These are phyloP conservation scores for Hanseniaspora nectarophila DNA, from an alignment of 805 yeast genomes.

Conservation along the genomic window DNA sequence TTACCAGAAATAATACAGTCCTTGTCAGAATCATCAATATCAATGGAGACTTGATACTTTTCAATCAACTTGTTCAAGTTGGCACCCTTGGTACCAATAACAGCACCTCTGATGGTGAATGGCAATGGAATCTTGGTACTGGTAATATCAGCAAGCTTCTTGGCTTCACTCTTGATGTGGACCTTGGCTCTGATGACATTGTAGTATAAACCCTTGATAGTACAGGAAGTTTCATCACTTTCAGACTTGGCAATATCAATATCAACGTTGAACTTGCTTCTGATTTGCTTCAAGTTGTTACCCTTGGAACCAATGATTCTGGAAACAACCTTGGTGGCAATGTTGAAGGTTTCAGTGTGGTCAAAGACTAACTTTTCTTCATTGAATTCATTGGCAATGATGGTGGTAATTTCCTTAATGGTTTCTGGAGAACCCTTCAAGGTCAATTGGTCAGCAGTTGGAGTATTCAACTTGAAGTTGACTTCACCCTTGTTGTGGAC, in stretches of 20 bases:
- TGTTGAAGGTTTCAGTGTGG: conserved; percentile 35
- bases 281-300: conserved; percentile 50
- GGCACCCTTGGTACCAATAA: conserved; percentile 75
- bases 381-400: conserved; percentile 24
- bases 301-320: conserved; percentile 89
- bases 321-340: conserved; percentile 58
- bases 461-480: conserved; percentile 39
- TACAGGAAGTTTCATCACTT: conserved; percentile 36
- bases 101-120: conserved; percentile 59
- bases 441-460: conserved; percentile 42
- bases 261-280: conserved; percentile 62
- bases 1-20: conserved; percentile 70
- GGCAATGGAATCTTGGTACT: conserved; percentile 58
- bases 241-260: conserved; percentile 52
- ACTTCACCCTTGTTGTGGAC: conserved; percentile 28
- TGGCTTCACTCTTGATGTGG: conserved; percentile 46
- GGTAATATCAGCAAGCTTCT: conserved; percentile 73
- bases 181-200: conserved; percentile 63
- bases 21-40: conserved; percentile 60
- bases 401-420: conserved; percentile 36
- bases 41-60: conserved; percentile 69
- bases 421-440: conserved; percentile 61
- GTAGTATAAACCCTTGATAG: conserved; percentile 63
- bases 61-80: conserved; percentile 77
- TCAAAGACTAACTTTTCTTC: conserved; percentile 21